These are phyloP conservation scores for Allium cepa DNA, from an alignment of 106 monocot genomes.

Conservation along the genomic window DNA sequence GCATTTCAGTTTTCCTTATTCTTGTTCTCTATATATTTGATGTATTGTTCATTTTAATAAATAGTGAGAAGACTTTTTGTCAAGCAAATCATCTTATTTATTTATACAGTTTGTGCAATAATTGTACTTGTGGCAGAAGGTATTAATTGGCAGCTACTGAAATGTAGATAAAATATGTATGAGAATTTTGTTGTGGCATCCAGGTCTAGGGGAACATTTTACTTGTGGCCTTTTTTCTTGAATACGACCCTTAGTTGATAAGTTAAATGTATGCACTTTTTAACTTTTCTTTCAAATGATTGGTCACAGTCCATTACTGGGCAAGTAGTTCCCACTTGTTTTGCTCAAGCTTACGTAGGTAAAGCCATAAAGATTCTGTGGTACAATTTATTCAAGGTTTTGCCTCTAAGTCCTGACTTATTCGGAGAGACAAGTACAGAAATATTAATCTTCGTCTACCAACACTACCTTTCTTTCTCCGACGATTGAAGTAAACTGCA, in stretches of 20 bases:
- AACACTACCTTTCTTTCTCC: conserved; percentile 36
- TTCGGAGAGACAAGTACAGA: not conserved
- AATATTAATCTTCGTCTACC: conserved; percentile 21
- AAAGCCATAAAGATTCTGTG: not conserved
- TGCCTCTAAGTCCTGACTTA: not conserved
- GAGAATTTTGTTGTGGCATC: no score
- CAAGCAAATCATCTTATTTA: no score
- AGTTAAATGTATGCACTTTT: not conserved
- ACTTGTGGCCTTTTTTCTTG: not conserved
- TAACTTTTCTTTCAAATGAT: not conserved
- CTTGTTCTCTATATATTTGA: no score
- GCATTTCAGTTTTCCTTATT: no score
- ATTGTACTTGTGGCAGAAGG: no score
- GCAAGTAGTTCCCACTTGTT: not conserved
- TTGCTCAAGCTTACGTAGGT: no score
- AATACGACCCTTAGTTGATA: not conserved
- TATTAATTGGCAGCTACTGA: not conserved
- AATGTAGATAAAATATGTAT: not conserved
- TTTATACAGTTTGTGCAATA: no score
- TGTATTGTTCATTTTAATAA: no score
- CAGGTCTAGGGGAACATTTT: no score
- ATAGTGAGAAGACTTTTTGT: no score
- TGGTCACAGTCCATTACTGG: not conserved
- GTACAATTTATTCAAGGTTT: not conserved
- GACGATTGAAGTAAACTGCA: conserved; percentile 38